Percentiles rank a stretch among this genome's conserved stretches.
These are phyloP conservation scores for Trypanosoma congolense DNA, from an alignment of 208 protist genomes.

Conservation along the genomic window DNA sequence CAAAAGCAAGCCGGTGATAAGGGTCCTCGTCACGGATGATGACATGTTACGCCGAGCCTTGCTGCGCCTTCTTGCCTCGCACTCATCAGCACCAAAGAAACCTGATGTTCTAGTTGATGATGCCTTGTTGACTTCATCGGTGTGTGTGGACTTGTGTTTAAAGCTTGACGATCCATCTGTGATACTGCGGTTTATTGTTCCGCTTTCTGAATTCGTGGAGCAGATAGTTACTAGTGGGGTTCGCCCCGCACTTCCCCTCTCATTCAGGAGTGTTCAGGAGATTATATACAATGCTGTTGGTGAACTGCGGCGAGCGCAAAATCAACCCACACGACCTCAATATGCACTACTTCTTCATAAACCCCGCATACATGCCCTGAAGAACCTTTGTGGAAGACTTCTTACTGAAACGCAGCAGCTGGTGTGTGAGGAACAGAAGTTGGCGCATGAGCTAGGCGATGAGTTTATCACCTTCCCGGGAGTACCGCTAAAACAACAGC, in stretches of 20 bases:
- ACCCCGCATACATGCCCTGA: constrained; percentile 71
- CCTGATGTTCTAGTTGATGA: too few species aligned
- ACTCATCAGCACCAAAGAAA: too few species aligned
- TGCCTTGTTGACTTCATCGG: not conserved
- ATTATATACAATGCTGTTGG: constrained; percentile 34
- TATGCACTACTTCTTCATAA: constrained; percentile 73
- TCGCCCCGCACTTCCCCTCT: constrained; percentile 24
- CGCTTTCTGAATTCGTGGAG: constrained; percentile 21
- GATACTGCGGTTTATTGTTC: constrained; percentile 14
- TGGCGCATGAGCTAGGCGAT: not conserved
- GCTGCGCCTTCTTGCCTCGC: too few species aligned
- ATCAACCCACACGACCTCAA: not conserved
- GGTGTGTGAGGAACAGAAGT: not conserved
- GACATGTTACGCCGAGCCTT: constrained; percentile 50
- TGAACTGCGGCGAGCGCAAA: constrained; percentile 37
- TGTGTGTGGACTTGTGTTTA: constrained; percentile 15
- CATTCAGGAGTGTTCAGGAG: constrained; percentile 35
- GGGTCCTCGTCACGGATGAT: constrained; percentile 36
- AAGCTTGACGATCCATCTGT: constrained; percentile 12
- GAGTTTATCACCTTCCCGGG: constrained; percentile 31
- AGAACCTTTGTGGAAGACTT: constrained; percentile 50
- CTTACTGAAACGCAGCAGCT: constrained; percentile 21
- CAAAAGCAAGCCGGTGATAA: constrained; percentile 7
- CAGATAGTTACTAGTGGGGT: constrained; percentile 7
- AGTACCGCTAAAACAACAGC: constrained; percentile 32